A percentile compares a stretch with the other conserved stretches of the same genome.
Conservation (phyloP, 768 basidiomycete species). For the Suillus tomentosus region DNA sequence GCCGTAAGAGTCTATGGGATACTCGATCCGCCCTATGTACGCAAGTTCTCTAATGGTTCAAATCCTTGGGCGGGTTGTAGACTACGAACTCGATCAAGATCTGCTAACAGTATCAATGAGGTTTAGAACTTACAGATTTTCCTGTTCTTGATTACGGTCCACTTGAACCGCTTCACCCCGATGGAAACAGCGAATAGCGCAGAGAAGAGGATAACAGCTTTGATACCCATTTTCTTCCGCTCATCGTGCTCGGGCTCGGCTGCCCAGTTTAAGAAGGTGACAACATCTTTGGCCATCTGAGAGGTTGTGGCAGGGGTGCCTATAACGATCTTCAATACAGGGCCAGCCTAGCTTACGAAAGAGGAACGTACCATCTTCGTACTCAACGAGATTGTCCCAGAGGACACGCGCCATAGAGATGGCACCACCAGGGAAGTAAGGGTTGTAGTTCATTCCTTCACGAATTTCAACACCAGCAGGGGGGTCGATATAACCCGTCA, state of each 20-base stretch:
- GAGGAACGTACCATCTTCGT: conserved; percentile 75
- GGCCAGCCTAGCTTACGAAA: neutral
- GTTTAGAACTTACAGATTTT: conserved; percentile 70
- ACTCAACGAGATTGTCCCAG: conserved; percentile 96
- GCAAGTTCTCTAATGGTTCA: conserved; percentile 31
- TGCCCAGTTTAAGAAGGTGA: conserved; percentile 94
- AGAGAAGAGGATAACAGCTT: conserved; percentile 93
- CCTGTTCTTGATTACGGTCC: conserved; percentile 89
- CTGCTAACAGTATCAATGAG: conserved; percentile 4
- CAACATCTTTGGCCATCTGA: conserved; percentile 99
- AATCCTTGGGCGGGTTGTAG: conserved; percentile 41
- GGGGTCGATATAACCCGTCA: conserved; percentile 96
- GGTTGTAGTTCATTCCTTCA: conserved; percentile 99
- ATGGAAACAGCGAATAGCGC: conserved; percentile 76
- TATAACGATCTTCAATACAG: conserved; percentile 31
- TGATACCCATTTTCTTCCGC: conserved; percentile 95
- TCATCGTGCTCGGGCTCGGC: conserved; percentile 98
- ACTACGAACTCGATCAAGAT: conserved; percentile 27
- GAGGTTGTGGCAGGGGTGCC: conserved; percentile 95
- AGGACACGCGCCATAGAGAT: conserved; percentile 98
- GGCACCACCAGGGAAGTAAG: conserved; percentile 98
- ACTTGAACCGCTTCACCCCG: conserved; percentile 96
- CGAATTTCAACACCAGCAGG: conserved; percentile 94
- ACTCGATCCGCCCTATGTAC: conserved; percentile 11
- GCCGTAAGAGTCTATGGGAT: conserved; percentile 29